These are phyloP conservation scores for Microsporum canis DNA, from an alignment of 2,329 filamentous ascomycete species.

Conservation along the genomic window DNA sequence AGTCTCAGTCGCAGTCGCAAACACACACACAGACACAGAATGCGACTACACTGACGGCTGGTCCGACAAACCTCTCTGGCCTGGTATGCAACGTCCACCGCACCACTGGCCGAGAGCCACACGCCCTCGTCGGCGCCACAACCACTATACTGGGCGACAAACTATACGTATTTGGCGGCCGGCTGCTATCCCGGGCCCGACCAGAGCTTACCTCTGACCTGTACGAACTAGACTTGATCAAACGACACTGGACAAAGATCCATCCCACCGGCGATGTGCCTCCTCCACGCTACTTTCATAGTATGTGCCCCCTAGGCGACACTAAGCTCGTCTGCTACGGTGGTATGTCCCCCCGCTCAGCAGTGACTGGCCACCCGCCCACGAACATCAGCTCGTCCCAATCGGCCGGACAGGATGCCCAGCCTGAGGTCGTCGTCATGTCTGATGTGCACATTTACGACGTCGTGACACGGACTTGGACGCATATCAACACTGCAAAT, in stretches of 20 bases:
- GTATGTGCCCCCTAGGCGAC: slow-evolving; percentile 83
- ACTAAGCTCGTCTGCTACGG: slow-evolving; percentile 97
- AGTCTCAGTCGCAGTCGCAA: not conserved
- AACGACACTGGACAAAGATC: slow-evolving; percentile 84
- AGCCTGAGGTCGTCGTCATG: slow-evolving; percentile 89
- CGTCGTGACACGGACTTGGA: slow-evolving; percentile 71
- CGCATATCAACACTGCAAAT: slow-evolving; percentile 66
- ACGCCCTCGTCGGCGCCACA: slow-evolving; percentile 83
- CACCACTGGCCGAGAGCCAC: slow-evolving; percentile 84
- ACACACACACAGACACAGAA: slow-evolving; percentile 1
- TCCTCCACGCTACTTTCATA: slow-evolving; percentile 91
- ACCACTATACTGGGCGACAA: slow-evolving; percentile 93
- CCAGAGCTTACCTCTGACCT: slow-evolving; percentile 80
- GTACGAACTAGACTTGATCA: slow-evolving; percentile 85
- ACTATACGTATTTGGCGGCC: slow-evolving; percentile 89
- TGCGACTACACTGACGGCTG: not conserved
- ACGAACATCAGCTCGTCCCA: slow-evolving; percentile 23
- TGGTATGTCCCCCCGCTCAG: slow-evolving; percentile 76
- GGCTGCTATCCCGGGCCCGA: slow-evolving; percentile 71
- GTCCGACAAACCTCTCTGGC: slow-evolving; percentile 51
- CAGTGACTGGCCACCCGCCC: slow-evolving; percentile 38
- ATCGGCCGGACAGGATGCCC: slow-evolving; percentile 46
- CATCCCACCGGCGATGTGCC: slow-evolving; percentile 76
- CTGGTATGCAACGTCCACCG: slow-evolving; percentile 60
- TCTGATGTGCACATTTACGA: slow-evolving; percentile 96